phyloP scores from a whole-genome alignment of 116 monocot genomes.

The Dioscorea cayenensis region DNA sequence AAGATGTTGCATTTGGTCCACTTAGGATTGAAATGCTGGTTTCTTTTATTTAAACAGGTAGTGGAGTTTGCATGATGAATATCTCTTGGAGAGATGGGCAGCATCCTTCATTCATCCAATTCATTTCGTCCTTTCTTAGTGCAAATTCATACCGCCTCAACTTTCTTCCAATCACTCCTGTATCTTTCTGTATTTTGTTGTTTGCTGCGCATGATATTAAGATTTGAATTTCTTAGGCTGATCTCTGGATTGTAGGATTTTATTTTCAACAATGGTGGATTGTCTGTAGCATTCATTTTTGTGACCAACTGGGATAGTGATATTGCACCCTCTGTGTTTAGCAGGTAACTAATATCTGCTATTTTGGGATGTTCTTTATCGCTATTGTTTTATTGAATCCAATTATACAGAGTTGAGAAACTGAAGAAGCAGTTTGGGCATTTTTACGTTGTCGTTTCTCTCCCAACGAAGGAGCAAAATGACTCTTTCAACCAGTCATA shows the following conservation, averaged over 20 bases:
- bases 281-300: constrained; percentile 84
- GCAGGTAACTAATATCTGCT: constrained; percentile 30
- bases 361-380: neutral
- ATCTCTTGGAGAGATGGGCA: constrained; percentile 71
- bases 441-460: constrained; percentile 73
- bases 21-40: neutral
- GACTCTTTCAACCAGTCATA: constrained; percentile 74
- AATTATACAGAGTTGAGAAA: constrained; percentile 46
- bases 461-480: constrained; percentile 74
- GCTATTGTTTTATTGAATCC: neutral
- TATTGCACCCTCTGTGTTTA: constrained; percentile 37
- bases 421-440: constrained; percentile 73
- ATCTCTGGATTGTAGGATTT: constrained; percentile 51
- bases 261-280: constrained; percentile 88
- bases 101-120: constrained; percentile 64
- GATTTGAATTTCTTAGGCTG: constrained; percentile 1
- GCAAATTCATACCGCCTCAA: constrained; percentile 86
- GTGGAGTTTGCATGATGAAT: constrained; percentile 87
- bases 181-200: constrained; percentile 21
- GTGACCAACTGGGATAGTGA: constrained; percentile 59
- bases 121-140: constrained; percentile 65
- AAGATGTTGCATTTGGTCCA: neutral
- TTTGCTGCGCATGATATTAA: neutral
- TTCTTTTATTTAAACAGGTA: constrained; percentile 10
- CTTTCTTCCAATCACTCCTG: constrained; percentile 75